Evolutionary conservation across 2,329 filamentous ascomycete species (phyloP), one percentile per base, ranked within the genome.

Genomic region (Colletotrichum trifolii): DNA sequence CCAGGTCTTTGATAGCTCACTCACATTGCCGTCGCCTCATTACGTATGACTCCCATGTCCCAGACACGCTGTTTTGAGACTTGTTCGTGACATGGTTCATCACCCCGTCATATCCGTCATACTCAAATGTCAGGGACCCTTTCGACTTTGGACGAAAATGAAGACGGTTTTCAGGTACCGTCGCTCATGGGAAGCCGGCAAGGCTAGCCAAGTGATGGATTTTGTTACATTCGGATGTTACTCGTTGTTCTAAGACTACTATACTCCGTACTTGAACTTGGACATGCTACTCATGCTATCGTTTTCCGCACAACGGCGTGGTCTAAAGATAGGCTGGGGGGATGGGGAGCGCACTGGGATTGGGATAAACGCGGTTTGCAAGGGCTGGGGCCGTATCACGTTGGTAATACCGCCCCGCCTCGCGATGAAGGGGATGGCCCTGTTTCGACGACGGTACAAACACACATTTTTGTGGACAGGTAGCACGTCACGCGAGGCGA

Each of bases 1-100:
- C 45, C 64, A 66, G 53, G 60, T 64, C 60, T 64, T 64, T 66
- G 64, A 64, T 59, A 66, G 57, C 60, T 58, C 47, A 4, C 25
- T 25, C 25, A 25, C 25, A 25, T 4, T 25, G 25, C 25, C 25
- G 25, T 25, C 25, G 25, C 25, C 25, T 25, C 25, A 25, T 25
- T 5, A 25, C 25, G 25, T 25, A 25, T 25, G 25, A 25, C 25
- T 25, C 4, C 25, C 25, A 25, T 25, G 25, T 46, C 10, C 43
- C 15, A 46, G 10, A 4, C 15, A 46, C 8, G 8, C 11, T 5
- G 15, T 11, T n/a, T 11, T n/a, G 13, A 46, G 15, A 43, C 35
- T 48, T 25, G 34, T n/a, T 33, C 47, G 40, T 40, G 42, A 35
- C 13, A 40, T 54, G 46, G 33, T 58, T 36, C 57, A 60, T 12